phyloP scores from a whole-genome alignment of 768 basidiomycete genomes.

The Lepiota venenata region DNA sequence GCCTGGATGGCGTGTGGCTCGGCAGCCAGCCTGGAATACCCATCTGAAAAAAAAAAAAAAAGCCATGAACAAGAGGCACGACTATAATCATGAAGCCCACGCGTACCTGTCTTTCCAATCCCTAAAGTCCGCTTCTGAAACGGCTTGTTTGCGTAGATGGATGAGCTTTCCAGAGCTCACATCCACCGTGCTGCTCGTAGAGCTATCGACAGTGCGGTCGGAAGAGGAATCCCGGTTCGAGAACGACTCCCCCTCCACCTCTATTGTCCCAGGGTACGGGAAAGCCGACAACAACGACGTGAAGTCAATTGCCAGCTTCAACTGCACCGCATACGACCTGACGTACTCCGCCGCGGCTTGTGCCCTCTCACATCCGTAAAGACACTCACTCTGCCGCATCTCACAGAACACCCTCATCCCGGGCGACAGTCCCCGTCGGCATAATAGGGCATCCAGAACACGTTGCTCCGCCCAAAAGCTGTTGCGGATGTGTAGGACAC shows the following conservation, averaged over 20 bases:
- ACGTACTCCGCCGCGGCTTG: constrained; percentile 3
- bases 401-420: constrained; percentile 10
- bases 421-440: not conserved
- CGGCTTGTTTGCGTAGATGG: constrained; percentile 1
- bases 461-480: constrained; percentile 10
- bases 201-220: not conserved
- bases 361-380: constrained; percentile 9
- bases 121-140: constrained; percentile 8
- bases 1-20: constrained; percentile 7
- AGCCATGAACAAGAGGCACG: not conserved
- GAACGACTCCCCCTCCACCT: not conserved
- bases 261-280: constrained; percentile 6
- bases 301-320: constrained; percentile 3
- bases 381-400: constrained; percentile 10
- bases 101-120: constrained; percentile 12
- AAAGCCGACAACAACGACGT: not conserved
- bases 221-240: not conserved
- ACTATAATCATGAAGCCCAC: not conserved
- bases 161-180: not conserved
- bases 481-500: constrained; percentile 9
- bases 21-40: constrained; percentile 4
- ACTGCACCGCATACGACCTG: not conserved
- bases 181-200: not conserved
- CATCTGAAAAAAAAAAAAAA: not conserved
- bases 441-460: constrained; percentile 2